A percentile compares a stretch with the other conserved stretches of the same genome.
Evolutionary conservation across 2,329 filamentous ascomycete genomes (phyloP).

Genomic region (Cyclaneusma minus): DNA sequence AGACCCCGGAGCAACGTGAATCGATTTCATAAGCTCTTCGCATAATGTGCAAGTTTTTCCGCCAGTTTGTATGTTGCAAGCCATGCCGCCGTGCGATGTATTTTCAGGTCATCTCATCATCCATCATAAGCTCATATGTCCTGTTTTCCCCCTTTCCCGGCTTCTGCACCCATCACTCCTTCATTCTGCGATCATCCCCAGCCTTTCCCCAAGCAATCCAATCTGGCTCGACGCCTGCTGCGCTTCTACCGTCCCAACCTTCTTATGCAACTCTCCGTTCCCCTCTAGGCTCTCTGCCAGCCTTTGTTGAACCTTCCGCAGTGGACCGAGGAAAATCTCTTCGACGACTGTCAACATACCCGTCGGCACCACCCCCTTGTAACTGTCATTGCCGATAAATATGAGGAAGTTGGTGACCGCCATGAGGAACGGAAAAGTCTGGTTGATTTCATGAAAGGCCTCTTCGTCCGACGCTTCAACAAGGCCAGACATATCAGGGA

Average conservation of each 20-base stretch:
- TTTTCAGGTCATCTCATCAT: no score
- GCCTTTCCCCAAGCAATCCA: conserved; percentile 20
- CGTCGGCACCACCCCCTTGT: conserved; percentile 32
- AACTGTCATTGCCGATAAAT: conserved; percentile 33
- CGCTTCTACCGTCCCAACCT: neutral
- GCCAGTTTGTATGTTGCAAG: no score
- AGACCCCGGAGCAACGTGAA: no score
- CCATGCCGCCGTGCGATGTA: no score
- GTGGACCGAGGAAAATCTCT: conserved; percentile 39
- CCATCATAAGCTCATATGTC: no score
- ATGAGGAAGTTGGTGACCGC: conserved; percentile 46
- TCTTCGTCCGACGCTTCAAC: conserved; percentile 24
- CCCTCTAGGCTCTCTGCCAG: conserved; percentile 9
- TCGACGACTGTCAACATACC: conserved; percentile 42
- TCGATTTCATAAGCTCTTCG: no score
- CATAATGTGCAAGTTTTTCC: no score
- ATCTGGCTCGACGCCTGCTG: conserved; percentile 21
- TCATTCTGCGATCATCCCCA: conserved; percentile 2
- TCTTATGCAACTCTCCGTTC: conserved; percentile 1
- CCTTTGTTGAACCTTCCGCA: conserved; percentile 27
- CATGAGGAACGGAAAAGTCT: conserved; percentile 37
- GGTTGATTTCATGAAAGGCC: conserved; percentile 34
- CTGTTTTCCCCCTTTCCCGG: no score
- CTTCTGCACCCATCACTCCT: no score
- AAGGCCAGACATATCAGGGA: conserved; percentile 37